These are phyloP conservation scores for Mortierella sp. DNA, from an alignment of 371 early-diverging fungal genomes.

Conservation along the genomic window DNA sequence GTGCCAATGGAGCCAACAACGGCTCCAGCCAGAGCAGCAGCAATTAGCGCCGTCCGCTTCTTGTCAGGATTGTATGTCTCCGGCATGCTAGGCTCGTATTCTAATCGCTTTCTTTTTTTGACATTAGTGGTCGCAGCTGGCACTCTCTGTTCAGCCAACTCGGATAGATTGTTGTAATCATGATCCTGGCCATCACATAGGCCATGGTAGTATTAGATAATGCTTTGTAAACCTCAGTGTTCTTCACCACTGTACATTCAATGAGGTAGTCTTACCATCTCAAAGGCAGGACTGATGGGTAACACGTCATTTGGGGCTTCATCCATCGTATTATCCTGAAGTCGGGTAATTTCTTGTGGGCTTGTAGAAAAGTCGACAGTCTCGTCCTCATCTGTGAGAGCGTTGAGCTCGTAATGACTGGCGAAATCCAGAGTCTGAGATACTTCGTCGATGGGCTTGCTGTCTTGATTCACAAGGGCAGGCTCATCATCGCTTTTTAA, in stretches of 20 bases:
- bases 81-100: background rate
- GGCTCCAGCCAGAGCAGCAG: conserved; percentile 29
- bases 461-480: background rate
- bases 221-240: too few species aligned
- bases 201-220: background rate
- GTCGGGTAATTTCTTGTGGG: background rate
- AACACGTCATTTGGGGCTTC: background rate
- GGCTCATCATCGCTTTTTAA: background rate
- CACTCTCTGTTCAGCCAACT: too few species aligned
- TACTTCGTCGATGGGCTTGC: background rate
- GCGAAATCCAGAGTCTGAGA: background rate
- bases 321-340: background rate
- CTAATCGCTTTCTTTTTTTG: conserved; percentile 6
- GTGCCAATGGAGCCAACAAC: conserved; percentile 48
- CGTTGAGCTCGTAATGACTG: background rate
- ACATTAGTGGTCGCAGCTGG: background rate
- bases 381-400: background rate
- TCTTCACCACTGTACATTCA: too few species aligned
- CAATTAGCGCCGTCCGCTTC: conserved; percentile 22
- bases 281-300: background rate
- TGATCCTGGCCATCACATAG: background rate
- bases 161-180: background rate
- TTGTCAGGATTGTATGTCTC: background rate
- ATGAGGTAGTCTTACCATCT: too few species aligned
- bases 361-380: background rate